Conservation (phyloP, 23 red algal species). For the Rhodosorus marinus region DNA sequence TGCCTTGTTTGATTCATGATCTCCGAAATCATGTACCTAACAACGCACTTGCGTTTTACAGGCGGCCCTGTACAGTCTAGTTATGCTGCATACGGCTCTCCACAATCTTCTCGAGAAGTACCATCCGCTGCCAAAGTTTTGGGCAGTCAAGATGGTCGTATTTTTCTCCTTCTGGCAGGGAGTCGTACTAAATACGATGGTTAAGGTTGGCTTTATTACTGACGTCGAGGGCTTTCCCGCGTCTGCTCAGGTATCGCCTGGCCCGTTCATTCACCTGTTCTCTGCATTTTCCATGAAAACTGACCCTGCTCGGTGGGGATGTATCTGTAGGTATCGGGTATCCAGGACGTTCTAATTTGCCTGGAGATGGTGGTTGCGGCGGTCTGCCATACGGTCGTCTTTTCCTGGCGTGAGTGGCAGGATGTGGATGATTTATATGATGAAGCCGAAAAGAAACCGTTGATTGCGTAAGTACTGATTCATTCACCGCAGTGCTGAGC, state of each 20-base stretch:
- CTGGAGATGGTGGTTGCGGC: constrained; percentile 75
- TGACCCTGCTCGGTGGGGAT: not conserved
- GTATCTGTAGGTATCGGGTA: constrained; percentile 53
- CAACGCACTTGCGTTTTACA: no score
- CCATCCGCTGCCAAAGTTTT: constrained; percentile 73
- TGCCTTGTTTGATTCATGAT: no score
- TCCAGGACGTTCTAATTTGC: constrained; percentile 95
- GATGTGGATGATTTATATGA: constrained; percentile 17
- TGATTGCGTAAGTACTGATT: no score
- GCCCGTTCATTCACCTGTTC: not conserved
- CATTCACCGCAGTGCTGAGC: no score
- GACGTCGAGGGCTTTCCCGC: constrained; percentile 45
- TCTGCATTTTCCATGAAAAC: not conserved
- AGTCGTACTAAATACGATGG: constrained; percentile 22
- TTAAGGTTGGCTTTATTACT: constrained; percentile 19
- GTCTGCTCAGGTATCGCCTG: constrained; percentile 26
- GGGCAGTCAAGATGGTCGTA: constrained; percentile 76
- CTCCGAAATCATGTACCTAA: no score
- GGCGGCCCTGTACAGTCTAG: constrained; percentile 83
- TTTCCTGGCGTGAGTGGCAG: constrained; percentile 38
- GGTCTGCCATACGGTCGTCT: constrained; percentile 62
- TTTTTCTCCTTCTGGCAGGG: constrained; percentile 98
- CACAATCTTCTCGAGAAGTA: constrained; percentile 51
- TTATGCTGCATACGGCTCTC: constrained; percentile 74
- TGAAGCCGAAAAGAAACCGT: no score